phyloP scores from a whole-genome alignment of 352 stramenopile species.

The Globisporangium acanthophoron region DNA sequence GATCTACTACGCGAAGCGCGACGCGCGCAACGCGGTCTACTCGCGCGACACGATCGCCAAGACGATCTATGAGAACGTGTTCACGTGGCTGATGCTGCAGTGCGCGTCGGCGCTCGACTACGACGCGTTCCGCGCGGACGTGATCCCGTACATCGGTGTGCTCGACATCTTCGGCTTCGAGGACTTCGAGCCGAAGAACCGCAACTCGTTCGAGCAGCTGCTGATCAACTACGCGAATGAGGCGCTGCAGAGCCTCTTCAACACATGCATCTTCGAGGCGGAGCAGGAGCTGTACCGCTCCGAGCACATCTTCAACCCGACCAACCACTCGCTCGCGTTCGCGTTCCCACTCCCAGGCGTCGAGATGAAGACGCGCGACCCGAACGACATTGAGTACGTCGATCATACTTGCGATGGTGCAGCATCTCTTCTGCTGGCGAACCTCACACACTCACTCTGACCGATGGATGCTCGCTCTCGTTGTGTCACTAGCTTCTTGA shows the following conservation, averaged over 20 bases:
- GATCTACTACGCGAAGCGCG: constrained; percentile 74
- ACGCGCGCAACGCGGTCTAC: constrained; percentile 57
- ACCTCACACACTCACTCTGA: background rate
- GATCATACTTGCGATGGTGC: background rate
- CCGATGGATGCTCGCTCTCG: background rate
- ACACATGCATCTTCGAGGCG: constrained; percentile 82
- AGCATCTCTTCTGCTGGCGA: background rate
- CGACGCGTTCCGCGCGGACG: constrained; percentile 72
- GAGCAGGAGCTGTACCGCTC: constrained; percentile 81
- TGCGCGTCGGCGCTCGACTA: constrained; percentile 76
- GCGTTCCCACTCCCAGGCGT: constrained; percentile 54
- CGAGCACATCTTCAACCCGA: constrained; percentile 81
- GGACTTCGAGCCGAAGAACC: constrained; percentile 84
- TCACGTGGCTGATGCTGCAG: constrained; percentile 86
- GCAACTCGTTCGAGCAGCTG: constrained; percentile 90
- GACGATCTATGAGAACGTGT: constrained; percentile 86
- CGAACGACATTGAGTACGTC: constrained; percentile 28
- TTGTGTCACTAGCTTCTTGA: constrained; percentile 24
- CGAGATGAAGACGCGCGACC: constrained; percentile 22
- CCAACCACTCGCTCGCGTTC: constrained; percentile 77
- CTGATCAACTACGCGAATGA: constrained; percentile 93
- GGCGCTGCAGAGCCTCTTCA: constrained; percentile 88
- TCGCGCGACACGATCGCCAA: constrained; percentile 88
- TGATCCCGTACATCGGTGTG: constrained; percentile 86
- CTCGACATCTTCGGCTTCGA: constrained; percentile 93